phyloP scores from a whole-genome alignment of 2,329 filamentous ascomycete species.

The Geosmithia morbida region DNA sequence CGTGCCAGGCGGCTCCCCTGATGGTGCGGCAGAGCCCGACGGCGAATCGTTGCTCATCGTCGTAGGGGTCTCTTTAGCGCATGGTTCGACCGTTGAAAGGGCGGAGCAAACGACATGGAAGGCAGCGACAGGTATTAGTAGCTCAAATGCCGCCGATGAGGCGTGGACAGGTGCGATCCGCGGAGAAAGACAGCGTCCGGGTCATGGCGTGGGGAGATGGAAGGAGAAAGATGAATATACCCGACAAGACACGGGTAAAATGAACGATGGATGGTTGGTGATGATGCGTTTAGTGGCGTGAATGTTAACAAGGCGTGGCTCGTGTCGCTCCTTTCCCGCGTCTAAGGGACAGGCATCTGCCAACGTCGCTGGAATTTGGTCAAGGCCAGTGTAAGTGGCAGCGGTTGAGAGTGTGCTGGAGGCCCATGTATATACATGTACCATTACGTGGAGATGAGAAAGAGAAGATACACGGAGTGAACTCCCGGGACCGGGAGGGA shows the following conservation, averaged over 20 bases:
- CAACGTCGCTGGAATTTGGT: background rate
- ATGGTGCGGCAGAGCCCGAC: constrained; percentile 22
- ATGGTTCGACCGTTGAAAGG: background rate
- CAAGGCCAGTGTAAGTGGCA: background rate
- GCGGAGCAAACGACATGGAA: constrained; percentile 11
- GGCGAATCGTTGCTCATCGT: constrained; percentile 38
- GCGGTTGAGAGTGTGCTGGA: too few species aligned
- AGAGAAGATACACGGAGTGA: too few species aligned
- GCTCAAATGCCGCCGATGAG: background rate
- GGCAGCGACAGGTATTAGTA: constrained; percentile 7
- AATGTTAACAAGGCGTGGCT: background rate
- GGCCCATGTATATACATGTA: too few species aligned
- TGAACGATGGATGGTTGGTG: background rate
- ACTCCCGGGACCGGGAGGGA: too few species aligned
- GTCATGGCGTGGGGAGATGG: background rate
- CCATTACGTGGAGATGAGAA: too few species aligned
- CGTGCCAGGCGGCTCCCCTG: constrained; percentile 6
- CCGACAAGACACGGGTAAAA: background rate
- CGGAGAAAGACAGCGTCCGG: background rate
- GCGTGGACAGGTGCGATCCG: background rate
- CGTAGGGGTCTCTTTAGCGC: constrained; percentile 5
- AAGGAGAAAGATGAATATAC: background rate
- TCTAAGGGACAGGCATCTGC: background rate
- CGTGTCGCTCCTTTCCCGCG: background rate
- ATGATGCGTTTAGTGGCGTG: background rate